Percentiles rank a stretch among this genome's conserved stretches.
These are phyloP conservation scores for Craspedostauros australis DNA, from an alignment of 108 stramenopile genomes.

Conservation along the genomic window DNA sequence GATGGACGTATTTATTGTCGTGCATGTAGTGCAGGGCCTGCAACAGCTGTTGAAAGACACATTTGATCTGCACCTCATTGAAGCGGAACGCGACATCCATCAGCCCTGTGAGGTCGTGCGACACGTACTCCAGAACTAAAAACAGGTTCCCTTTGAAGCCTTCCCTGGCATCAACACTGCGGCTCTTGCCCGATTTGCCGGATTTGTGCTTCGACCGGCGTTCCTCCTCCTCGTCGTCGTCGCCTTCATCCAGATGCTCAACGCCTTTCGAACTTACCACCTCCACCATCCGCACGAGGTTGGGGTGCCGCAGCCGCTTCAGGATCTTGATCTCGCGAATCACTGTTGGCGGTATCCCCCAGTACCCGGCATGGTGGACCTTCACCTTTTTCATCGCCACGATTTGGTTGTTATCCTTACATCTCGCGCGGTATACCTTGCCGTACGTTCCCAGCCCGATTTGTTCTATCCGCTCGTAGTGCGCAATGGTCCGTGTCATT, in stretches of 20 bases:
- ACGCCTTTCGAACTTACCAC: constrained; percentile 82
- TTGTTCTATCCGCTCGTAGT: constrained; percentile 69
- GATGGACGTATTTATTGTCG: constrained; percentile 62
- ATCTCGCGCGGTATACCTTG: constrained; percentile 72
- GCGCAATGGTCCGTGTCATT: constrained; percentile 71
- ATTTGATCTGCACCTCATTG: constrained; percentile 64
- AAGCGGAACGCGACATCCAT: constrained; percentile 76
- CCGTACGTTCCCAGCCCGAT: constrained; percentile 89
- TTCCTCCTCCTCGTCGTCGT: constrained; percentile 12
- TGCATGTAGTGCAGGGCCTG: constrained; percentile 77
- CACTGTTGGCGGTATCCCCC: constrained; percentile 73
- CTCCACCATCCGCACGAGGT: constrained; percentile 71
- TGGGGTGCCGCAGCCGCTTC: constrained; percentile 62
- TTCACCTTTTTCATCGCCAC: constrained; percentile 83
- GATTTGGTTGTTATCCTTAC: constrained; percentile 41
- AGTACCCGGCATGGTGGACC: constrained; percentile 53
- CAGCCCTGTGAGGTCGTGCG: constrained; percentile 78
- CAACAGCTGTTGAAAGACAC: constrained; percentile 62
- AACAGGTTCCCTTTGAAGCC: constrained; percentile 81
- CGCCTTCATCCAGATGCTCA: constrained; percentile 66
- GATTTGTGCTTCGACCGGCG: constrained; percentile 20
- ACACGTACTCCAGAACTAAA: constrained; percentile 74
- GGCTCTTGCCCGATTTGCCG: constrained; percentile 19
- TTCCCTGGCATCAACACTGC: constrained; percentile 50
- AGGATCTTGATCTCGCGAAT: constrained; percentile 84